Base-by-base conservation (phyloP, 768 basidiomycete genomes). In the Amanita jacksonii region DNA sequence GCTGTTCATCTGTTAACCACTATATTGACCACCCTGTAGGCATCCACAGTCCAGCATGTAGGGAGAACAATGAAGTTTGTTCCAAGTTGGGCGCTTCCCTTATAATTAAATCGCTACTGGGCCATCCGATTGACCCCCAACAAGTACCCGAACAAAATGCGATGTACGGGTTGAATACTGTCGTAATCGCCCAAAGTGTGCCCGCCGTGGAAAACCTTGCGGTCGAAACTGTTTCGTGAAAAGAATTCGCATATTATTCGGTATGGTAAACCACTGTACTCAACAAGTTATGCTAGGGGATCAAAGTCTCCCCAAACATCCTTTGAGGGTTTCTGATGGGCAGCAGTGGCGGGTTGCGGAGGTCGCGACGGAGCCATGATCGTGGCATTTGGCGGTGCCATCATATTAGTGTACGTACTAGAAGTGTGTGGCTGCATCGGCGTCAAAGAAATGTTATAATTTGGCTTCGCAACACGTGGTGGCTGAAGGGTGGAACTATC, bases 261-360 rank as follows among this genome's bases (percentile, higher is more conserved):
- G 24, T 36, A 43, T 43, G 8, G 15, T 23, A 36, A 6, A 20
- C 9, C 33, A 27, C 3, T 5, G 27, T 20, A 27, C 34, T 43
- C 38, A 34, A 30, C 22, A 40, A 39, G 18, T 46, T 61, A 83
- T 40, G 74, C 69, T 35, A 86, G 63, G 9, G 87, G 87, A 65
- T 90, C 87, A 56, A 90, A 90, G 57, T 85, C 87, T 18, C 76
- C 77, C 82, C 83, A 87, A 47, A 79, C 79, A 50, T 79, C 72
- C 52, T 81, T 82, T 24, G 77, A 71, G 10, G 71, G 52, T 37
- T 67, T 71, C 50, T 77, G 77, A 12, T 67, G 41, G 15, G 53
- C 48, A 39, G 35, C 58, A 54, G 75, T 72, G 8, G 71, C 62
- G 8, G 74, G 67, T 48, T 76, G 76, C 22, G 73, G 56, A 23